Percentiles rank a stretch among this genome's conserved stretches.
Evolutionary conservation across 441 rosid genomes (phyloP).

Genomic region (Adansonia grandidieri): DNA sequence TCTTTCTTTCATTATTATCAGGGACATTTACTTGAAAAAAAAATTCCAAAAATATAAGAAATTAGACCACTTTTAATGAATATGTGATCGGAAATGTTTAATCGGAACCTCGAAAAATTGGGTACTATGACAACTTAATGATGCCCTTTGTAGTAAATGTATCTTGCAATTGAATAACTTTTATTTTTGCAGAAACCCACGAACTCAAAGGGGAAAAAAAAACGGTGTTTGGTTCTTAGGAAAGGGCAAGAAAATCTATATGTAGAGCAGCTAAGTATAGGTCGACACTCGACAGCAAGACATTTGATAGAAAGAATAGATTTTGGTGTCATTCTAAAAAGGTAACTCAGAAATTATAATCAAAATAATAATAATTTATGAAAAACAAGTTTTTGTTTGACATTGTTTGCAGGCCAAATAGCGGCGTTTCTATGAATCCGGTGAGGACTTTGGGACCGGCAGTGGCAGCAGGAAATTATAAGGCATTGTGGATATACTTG

Average conservation of each 20-base stretch:
- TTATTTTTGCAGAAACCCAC: no score
- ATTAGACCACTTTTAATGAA: no score
- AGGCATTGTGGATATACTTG: constrained; percentile 71
- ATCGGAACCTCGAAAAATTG: no score
- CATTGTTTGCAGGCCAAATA: constrained; percentile 58
- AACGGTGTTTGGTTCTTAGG: no score
- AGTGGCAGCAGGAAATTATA: constrained; percentile 84
- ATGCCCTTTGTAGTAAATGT: no score
- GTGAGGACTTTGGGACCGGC: constrained; percentile 94
- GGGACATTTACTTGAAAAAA: no score
- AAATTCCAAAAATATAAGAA: no score
- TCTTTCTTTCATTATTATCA: no score
- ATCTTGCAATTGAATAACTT: no score
- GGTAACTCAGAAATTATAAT: not conserved
- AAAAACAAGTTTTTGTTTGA: not conserved
- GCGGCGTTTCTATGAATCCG: constrained; percentile 93
- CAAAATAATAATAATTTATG: not conserved
- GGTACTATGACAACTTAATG: no score
- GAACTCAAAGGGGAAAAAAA: not conserved
- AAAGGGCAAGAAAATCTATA: not conserved
- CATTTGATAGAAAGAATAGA: not conserved
- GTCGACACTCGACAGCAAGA: not conserved
- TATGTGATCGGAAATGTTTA: no score
- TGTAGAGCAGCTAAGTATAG: not conserved
- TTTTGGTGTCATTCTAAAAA: not conserved